Conservation (phyloP, 495 filamentous ascomycete genomes). For the Lophium mytilinum region DNA sequence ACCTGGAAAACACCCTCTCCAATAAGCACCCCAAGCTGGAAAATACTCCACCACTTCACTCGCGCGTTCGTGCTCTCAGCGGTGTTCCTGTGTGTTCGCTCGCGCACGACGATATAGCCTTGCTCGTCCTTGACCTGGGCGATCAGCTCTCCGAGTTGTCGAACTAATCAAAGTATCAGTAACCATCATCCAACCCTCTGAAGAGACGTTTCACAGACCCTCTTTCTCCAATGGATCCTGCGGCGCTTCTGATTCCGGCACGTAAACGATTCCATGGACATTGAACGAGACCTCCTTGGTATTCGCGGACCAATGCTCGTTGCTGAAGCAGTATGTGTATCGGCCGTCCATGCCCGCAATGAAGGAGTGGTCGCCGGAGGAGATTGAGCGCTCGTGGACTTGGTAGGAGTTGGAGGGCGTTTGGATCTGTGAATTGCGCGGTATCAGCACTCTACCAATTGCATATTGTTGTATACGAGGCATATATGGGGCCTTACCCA, state of each 20-base stretch:
- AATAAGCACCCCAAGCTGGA: conserved; percentile 82
- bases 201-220: conserved; percentile 44
- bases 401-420: conserved; percentile 68
- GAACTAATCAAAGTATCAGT: conserved; percentile 48
- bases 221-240: conserved; percentile 87
- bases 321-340: conserved; percentile 97
- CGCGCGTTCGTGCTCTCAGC: conserved; percentile 95
- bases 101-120: conserved; percentile 89
- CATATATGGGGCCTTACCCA: conserved; percentile 55
- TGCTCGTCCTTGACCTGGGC: conserved; percentile 95
- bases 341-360: conserved; percentile 76
- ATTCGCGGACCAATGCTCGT: conserved; percentile 85
- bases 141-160: conserved; percentile 74
- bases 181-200: not conserved
- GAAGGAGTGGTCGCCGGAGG: conserved; percentile 90
- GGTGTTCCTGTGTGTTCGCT: conserved; percentile 93
- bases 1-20: conserved; percentile 96
- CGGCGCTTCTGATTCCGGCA: conserved; percentile 74
- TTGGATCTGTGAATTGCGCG: conserved; percentile 57
- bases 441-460: conserved; percentile 2
- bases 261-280: conserved; percentile 96
- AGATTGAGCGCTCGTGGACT: conserved; percentile 66
- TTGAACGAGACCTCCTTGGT: conserved; percentile 98
- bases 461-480: not conserved
- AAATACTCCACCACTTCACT: conserved; percentile 99